Evolutionary conservation across 202 grass and related monocot genomes (phyloP), one percentile per base, ranked within the genome.

Genomic region (Musa balbisiana): DNA sequence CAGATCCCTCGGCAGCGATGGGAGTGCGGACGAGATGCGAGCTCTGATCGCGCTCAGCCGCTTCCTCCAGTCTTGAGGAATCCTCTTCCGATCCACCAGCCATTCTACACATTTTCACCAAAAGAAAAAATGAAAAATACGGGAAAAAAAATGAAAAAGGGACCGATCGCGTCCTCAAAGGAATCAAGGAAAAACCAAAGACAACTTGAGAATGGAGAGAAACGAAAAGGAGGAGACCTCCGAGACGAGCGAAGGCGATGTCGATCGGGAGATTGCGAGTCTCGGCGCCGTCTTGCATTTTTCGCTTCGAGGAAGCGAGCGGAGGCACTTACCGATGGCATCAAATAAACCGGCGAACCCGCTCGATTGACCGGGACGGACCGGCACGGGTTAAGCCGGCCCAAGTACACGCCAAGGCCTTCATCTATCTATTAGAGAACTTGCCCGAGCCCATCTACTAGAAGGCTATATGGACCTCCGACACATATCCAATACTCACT

Each of bases 1-100:
- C 52, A 98, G 86, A 73, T 98, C 88, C 8, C 85, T 87, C 0
- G 89, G 95, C 29, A 99, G 83, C 1, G 82, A 75, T 8, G 83
- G 9, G 80, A 85, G 89, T 56, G 87, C 87, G 1, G 87, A 74
- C 16, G 95, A 82, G 77, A 92, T 71, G 51, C 90, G 84, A 52
- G 90, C 83, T 49, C 86, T 87, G 70, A 91, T 76, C 22, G 79
- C 52, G 75, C 64, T 83, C 33, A 93, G 75, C 64, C 88, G 86
- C 83, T 97, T 97, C 85, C 90, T 87, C 94, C 94, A 93, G 83
- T 97, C 94, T 33, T 89, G 86, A 25, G 94, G 90, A 56, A 97
- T 90, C 66, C 82, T 88, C 91, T 92, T 94, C 64, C 95, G 91
- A 87, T 95, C 95, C 75, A 99, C 95, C 72, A 99, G 83, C 95